These are phyloP conservation scores for Tolypocladium ophioglossoides DNA, from an alignment of 2,329 filamentous ascomycete species.

Conservation along the genomic window DNA sequence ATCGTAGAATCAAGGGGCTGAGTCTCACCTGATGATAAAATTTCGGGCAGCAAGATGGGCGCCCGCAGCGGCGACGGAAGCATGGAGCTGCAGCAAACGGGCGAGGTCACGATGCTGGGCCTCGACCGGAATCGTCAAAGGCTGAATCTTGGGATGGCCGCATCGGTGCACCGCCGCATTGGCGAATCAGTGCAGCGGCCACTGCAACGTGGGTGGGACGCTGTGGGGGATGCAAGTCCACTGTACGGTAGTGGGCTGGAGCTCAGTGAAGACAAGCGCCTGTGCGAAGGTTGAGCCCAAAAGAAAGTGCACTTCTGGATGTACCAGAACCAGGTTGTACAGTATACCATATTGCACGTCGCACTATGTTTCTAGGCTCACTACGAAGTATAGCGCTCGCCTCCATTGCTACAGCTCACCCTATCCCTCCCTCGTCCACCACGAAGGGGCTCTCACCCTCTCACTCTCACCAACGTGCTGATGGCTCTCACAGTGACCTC, in stretches of 20 bases:
- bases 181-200: conserved; percentile 13
- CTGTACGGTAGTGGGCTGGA: conserved; percentile 1
- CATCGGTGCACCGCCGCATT: conserved; percentile 3
- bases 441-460: too few relatives aligned
- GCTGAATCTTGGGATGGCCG: not conserved
- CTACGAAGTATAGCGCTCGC: too few relatives aligned
- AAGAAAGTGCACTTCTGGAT: too few relatives aligned
- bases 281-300: too few relatives aligned
- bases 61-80: not conserved
- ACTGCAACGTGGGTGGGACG: conserved; percentile 12
- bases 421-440: too few relatives aligned
- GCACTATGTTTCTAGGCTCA: too few relatives aligned
- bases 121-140: not conserved
- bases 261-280: not conserved
- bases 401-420: too few relatives aligned
- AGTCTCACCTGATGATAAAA: not conserved
- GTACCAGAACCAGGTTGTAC: too few relatives aligned
- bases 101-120: conserved; percentile 1
- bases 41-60: not conserved
- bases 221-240: conserved; percentile 3
- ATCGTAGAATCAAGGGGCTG: not conserved
- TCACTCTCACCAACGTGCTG: too few relatives aligned
- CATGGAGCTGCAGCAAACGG: not conserved
- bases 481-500: too few relatives aligned
- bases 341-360: too few relatives aligned